Evolutionary conservation across 805 yeast species (phyloP), one percentile per base, ranked within the genome.

Genomic region (Pichia occidentalis): DNA sequence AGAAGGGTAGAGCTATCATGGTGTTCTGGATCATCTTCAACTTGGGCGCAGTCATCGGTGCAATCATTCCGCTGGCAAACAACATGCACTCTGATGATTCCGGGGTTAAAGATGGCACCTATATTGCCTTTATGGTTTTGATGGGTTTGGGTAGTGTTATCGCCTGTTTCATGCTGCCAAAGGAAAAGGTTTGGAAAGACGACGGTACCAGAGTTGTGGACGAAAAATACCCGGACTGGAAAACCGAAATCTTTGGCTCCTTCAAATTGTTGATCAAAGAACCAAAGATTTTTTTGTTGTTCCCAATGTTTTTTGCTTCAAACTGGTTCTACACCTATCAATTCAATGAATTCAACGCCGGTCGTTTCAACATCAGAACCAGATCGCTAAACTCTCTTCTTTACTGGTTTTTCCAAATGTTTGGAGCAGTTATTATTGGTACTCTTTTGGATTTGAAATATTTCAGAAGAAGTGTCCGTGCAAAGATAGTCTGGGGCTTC

Each of bases 261-360:
- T 53, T 53, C 44, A 49, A 51, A 29, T 28, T 37, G 3, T 19
- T 49, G 29, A 52, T 48, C 37, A 36, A 31, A 17, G 50, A 48
- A 37, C 52, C 54, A 26, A 45, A 58, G 52, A 69, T 76, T 36
- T 51, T 68, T 33, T 54, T 70, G 19, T 49, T 75, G 53, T 70
- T 77, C 65, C 83, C 83, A 30, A 67, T 74, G 72, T 77, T 76
- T 54, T 70, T 73, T 47, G 67, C 78, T 21, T 73, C 82, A 25
- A 77, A 77, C 62, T 77, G 77, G 77, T 77, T 75, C 61, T 75
- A 75, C 64, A 72, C 81, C 32, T 77, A 77, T 56, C 80, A 77
- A 57, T 75, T 72, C 50, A 74, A 75, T 53, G 75, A 71, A 42
- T 64, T 69, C 56, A 76, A 76, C 52, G 71, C 70, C 28, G 72